phyloP scores from a whole-genome alignment of 306 rosid genomes.

The Corylus heterophylla region DNA sequence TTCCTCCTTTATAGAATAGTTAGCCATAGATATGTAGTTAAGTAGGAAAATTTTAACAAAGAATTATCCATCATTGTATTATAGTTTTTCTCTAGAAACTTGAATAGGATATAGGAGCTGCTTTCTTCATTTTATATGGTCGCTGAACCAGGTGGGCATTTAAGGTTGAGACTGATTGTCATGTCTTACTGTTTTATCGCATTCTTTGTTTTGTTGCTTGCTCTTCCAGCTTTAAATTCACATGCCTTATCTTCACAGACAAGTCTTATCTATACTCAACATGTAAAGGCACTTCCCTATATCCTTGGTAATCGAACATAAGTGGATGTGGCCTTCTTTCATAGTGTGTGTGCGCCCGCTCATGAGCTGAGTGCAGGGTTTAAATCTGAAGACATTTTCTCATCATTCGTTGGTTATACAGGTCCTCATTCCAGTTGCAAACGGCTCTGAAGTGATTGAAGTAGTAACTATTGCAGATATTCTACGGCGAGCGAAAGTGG shows the following conservation, averaged over 20 bases:
- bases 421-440: slow-evolving; percentile 90
- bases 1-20: background rate
- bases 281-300: background rate
- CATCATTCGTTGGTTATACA: slow-evolving; percentile 29
- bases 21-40: background rate
- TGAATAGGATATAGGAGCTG: background rate
- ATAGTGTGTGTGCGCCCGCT: background rate
- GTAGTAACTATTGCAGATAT: slow-evolving; percentile 78
- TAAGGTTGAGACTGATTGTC: background rate
- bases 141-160: background rate
- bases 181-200: background rate
- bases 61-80: background rate
- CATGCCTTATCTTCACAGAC: background rate
- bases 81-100: background rate
- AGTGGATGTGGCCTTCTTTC: background rate
- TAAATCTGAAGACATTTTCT: background rate
- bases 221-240: background rate
- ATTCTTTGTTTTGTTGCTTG: background rate
- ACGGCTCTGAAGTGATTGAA: slow-evolving; percentile 92
- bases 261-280: background rate
- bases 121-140: background rate
- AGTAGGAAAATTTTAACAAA: background rate
- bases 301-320: background rate
- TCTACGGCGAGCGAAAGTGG: slow-evolving; percentile 84
- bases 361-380: background rate